Base-by-base conservation (phyloP, 495 filamentous ascomycete genomes). In the Xylaria grammica region DNA sequence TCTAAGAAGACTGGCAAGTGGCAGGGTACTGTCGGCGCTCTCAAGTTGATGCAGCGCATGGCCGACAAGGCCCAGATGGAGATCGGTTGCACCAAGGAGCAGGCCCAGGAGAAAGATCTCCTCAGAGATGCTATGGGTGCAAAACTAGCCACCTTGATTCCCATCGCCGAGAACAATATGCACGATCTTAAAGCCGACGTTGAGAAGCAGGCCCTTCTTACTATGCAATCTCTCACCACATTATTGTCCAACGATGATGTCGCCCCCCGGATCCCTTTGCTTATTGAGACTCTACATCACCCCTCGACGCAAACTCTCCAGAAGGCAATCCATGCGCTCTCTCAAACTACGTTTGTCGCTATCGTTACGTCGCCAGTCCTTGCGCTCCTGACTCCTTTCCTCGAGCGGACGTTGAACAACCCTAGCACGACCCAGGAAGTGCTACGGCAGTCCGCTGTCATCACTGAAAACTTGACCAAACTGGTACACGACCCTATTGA, bases 391-490 rank as follows among this genome's bases (percentile, higher is more conserved):
- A 99, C 95, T 4, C 95, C 95, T 36, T 90, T 98, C 63, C 87
- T 99, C 24, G 96, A 97, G 75, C 87, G 95, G 62, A 90, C 93
- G 11, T 86, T 98, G 51, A 97, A 96, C 77, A 91, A 90, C 44
- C 95, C 94, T 5, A 83, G 85, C 13, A 99, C 95, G 9, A 86
- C 90, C 15, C 95, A 99, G 77, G 95, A 99, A 79, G 95, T 97
- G 3, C 82, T 98, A 34, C 89, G 95, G 36, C 96, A 97, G 74
- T 96, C 94, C 4, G 93, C 96, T 22, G 91, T 98, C 19, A 96
- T 99, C n/a, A 92, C 96, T 30, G 95, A 99, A 80, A 99, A 99
- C 77, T 78, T 99, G 79, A 99, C 95, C 51, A 99, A 97, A 82
- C 85, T 99, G 29, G 95, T 99, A 27, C 95, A 99, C 77, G 96